Evolutionary conservation across 2,329 filamentous ascomycete species (phyloP), one percentile per base, ranked within the genome.

Genomic region (Aureobasidium sp.): DNA sequence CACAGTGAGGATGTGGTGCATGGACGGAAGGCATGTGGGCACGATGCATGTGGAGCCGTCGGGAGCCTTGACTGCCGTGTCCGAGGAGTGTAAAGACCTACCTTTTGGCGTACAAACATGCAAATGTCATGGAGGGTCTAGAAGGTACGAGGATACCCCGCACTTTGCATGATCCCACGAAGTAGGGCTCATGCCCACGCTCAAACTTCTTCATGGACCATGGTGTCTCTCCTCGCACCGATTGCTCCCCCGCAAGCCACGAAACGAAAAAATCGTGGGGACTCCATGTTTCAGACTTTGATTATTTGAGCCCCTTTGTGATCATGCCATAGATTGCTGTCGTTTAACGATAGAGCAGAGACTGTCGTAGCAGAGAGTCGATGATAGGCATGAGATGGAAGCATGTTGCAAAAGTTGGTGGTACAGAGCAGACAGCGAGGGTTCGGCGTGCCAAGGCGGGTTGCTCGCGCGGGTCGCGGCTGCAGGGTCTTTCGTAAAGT

Each of bases 41-140:
- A 36, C 27, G 11, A 37, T 57, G 52, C 34, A 57, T 57, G 53
- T 57, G 53, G 53, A 57, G 53, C 53, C 53, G 53, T 41, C 39
- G 41, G 53, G 34, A 25, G 41, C 2, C 29, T 45, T 36, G 1
- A 14, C 5, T 36, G n/a, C 55, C 41, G 55, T 27, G 9, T 22
- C 29, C 42, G 41, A 20, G 29, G 7, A 39, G 29, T 37, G 17
- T 27, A 20, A 47, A 37, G 53, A 45, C 39, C 37, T 56, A 56
- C n/a, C 8, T 37, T 31, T n/a, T 37, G 27, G 27, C 14, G 37
- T 22, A 39, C 36, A 20, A 6, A 9, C 22, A 27, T 48, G 25
- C 53, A 17, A 14, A 14, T 36, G 29, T 15, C 41, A 7, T 20
- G 17, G 37, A 42, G 27, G 29, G 3, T 11, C 25, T 55, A 2